Conservation (phyloP, 2,329 filamentous ascomycete species). For the Cercospora brassicicola region DNA sequence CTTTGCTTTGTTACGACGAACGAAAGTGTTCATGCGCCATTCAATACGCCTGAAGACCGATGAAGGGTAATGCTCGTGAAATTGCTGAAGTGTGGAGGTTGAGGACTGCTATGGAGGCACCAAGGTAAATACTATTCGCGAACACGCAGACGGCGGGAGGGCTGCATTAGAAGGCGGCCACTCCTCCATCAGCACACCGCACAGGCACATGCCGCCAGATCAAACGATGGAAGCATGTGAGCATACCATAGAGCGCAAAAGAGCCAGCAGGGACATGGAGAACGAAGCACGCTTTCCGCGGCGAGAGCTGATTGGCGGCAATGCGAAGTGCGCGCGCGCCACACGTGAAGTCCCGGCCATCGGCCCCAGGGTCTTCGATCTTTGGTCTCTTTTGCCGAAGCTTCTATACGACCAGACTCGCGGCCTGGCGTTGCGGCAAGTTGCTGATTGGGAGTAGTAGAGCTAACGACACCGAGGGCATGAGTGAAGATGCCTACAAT, state of each 20-base stretch:
- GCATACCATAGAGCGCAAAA: neutral
- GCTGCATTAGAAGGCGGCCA: neutral
- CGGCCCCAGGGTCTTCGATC: neutral
- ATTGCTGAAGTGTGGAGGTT: neutral
- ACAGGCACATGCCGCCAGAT: conserved; percentile 3
- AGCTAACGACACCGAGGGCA: neutral
- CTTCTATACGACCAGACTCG: neutral
- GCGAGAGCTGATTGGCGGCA: neutral
- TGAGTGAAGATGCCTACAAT: neutral
- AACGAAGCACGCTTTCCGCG: conserved; percentile 1
- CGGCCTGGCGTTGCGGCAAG: neutral
- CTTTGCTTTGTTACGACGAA: neutral
- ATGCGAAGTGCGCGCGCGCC: neutral
- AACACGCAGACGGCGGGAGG: neutral
- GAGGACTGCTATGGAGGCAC: neutral
- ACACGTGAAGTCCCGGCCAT: neutral
- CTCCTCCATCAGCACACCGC: neutral
- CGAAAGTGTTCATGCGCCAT: neutral
- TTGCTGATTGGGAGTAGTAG: neutral
- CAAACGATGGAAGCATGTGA: conserved; percentile 5
- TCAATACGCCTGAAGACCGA: neutral
- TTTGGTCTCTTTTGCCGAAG: neutral
- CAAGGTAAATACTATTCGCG: neutral
- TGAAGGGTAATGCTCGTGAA: neutral
- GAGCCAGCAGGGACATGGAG: neutral